phyloP scores from a whole-genome alignment of 2,329 filamentous ascomycete genomes.

The Knufia petricola region DNA sequence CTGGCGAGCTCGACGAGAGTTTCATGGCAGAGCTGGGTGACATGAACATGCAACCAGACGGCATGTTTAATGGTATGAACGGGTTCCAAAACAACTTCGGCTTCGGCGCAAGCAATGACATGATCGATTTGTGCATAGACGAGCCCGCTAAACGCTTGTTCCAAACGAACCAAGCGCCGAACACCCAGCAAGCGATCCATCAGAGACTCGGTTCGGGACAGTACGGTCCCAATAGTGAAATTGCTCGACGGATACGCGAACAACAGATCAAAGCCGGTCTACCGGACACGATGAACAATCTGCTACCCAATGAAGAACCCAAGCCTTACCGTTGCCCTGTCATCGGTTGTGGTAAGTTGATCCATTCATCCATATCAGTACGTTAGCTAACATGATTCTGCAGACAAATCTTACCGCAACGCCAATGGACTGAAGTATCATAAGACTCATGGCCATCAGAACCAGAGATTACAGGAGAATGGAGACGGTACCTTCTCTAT shows the following conservation, averaged over 20 bases:
- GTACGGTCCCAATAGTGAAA: slow-evolving; percentile 65
- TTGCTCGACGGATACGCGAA: slow-evolving; percentile 56
- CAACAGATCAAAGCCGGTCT: slow-evolving; percentile 53
- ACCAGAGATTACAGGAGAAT: slow-evolving; percentile 93
- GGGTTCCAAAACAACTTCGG: slow-evolving; percentile 28
- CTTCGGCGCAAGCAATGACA: slow-evolving; percentile 40
- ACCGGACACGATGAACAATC: slow-evolving; percentile 35
- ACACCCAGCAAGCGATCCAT: slow-evolving; percentile 41
- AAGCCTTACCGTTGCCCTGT: slow-evolving; percentile 98
- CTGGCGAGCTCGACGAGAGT: slow-evolving; percentile 65
- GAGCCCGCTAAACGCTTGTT: slow-evolving; percentile 91
- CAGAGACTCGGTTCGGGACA: slow-evolving; percentile 66
- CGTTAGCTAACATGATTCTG: neutral
- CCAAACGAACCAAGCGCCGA: slow-evolving; percentile 68
- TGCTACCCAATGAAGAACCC: slow-evolving; percentile 68
- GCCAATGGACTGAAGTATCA: slow-evolving; percentile 95
- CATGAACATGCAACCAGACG: slow-evolving; percentile 46
- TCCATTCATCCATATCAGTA: slow-evolving; percentile 10
- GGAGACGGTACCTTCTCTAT: slow-evolving; percentile 96
- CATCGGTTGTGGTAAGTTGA: slow-evolving; percentile 67
- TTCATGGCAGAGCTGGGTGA: slow-evolving; percentile 55
- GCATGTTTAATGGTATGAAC: slow-evolving; percentile 31
- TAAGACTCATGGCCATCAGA: slow-evolving; percentile 83
- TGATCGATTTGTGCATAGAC: slow-evolving; percentile 64
- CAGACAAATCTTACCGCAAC: slow-evolving; percentile 89